Base-by-base conservation (phyloP, 768 basidiomycete genomes). In the Amanita exitialis region DNA sequence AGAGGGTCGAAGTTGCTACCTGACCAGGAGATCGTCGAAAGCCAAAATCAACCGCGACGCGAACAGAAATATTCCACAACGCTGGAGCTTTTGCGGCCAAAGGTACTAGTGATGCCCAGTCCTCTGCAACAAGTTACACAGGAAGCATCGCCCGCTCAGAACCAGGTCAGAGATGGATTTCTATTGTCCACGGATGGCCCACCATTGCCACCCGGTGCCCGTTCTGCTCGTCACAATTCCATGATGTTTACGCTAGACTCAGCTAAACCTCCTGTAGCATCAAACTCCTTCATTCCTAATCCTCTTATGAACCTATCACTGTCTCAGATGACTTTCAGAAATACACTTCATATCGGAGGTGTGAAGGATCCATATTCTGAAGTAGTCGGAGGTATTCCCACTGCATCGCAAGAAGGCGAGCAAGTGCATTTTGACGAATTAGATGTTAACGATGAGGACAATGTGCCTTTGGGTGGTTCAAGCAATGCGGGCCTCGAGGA, bases 81-180 rank as follows among this genome's bases (percentile, higher is more conserved):
- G 10, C 57, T 84, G 51, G 88, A 92, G 28, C 71, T 95, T 39
- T 73, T 95, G 57, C 77, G 92, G 18, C 93, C 93, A 1, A 92
- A 92, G 64, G 76, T 92, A n/a, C 81, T 96, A 41, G 81, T 96
- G 54, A 95, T 96, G 93, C 93, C 93, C 8, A 86, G 85, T 54
- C 89, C 90, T 1, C 69, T 95, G 34, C 87, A 93, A 58, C 67
- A 72, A 46, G 59, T 66, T 15, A 60, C 69, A 15, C 58, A 64
- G 34, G 55, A 64, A 23, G 55, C 66, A 18, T 56, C 71, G 15
- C 62, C 69, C n/a, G 59, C 69, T 39, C 53, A 71, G 13, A 61
- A 60, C 3, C 66, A 62, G 36, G 58, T 71, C 28, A 69, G 73
- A 43, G 78, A 78, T 44, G 83, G 83, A 7, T 86, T 90, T 63